phyloP scores from a whole-genome alignment of 192 early-diverging fungal species.

The Pilaira anomala region DNA sequence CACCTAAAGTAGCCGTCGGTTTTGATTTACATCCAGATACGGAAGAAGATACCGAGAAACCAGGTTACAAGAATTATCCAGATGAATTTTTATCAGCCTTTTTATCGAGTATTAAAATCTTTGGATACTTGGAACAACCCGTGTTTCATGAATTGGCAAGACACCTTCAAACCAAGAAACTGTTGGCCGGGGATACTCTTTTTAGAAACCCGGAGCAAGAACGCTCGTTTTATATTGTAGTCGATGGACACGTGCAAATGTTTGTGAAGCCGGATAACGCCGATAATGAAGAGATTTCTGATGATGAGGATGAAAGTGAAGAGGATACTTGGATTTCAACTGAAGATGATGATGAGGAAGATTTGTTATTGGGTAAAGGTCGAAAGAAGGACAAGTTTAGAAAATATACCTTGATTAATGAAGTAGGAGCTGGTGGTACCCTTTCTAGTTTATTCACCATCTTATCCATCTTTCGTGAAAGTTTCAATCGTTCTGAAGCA shows the following conservation, averaged over 20 bases:
- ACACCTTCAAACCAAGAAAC: slow-evolving; percentile 76
- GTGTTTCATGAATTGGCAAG: slow-evolving; percentile 95
- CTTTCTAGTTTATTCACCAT: slow-evolving; percentile 94
- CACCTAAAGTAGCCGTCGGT: slow-evolving; percentile 39
- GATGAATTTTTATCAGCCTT: slow-evolving; percentile 82
- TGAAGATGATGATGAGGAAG: slow-evolving; percentile 19
- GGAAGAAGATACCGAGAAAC: slow-evolving; percentile 50
- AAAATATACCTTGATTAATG: slow-evolving; percentile 74
- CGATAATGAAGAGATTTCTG: slow-evolving; percentile 32
- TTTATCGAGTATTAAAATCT: slow-evolving; percentile 86
- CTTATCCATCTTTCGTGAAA: slow-evolving; percentile 83
- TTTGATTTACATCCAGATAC: slow-evolving; percentile 80
- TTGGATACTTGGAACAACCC: slow-evolving; percentile 94
- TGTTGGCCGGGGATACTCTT: slow-evolving; percentile 74
- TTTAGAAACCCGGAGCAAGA: slow-evolving; percentile 66
- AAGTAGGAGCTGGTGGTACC: slow-evolving; percentile 86
- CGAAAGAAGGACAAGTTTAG: slow-evolving; percentile 40
- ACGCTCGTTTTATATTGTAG: slow-evolving; percentile 89
- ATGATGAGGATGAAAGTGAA: slow-evolving; percentile 31
- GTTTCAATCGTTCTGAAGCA: slow-evolving; percentile 53
- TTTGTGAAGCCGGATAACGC: slow-evolving; percentile 63
- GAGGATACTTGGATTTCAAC: slow-evolving; percentile 33
- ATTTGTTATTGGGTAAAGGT: not conserved
- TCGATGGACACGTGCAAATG: slow-evolving; percentile 92
- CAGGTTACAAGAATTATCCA: slow-evolving; percentile 45